phyloP scores from a whole-genome alignment of 1,284 basidiomycete species.

The Cryptococcus sp. region DNA sequence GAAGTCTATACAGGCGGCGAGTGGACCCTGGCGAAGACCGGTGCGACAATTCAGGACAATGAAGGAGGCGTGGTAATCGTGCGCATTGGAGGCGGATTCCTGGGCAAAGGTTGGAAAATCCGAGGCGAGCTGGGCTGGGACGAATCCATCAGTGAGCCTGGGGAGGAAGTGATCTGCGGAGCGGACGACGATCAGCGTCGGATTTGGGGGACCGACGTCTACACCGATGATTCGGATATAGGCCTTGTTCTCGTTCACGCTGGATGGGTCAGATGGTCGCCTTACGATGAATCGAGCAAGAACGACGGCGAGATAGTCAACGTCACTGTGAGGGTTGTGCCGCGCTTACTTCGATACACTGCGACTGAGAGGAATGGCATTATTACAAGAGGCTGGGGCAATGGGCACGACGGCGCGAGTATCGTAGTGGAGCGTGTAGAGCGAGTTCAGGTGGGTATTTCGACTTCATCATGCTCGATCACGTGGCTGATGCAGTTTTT shows the following conservation, averaged over 20 bases:
- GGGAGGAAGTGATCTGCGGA: constrained; percentile 21
- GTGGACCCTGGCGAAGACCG: constrained; percentile 33
- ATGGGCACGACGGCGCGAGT: constrained; percentile 60
- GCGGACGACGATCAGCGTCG: constrained; percentile 36
- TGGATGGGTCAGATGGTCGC: constrained; percentile 56
- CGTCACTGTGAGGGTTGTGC: constrained; percentile 57
- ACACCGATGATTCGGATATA: constrained; percentile 63
- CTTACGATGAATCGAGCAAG: constrained; percentile 8
- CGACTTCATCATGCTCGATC: not conserved
- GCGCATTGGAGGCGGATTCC: constrained; percentile 37
- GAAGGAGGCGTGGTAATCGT: constrained; percentile 39
- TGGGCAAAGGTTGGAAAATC: constrained; percentile 43
- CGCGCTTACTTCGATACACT: constrained; percentile 57
- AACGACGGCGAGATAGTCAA: constrained; percentile 46
- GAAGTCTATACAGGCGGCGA: constrained; percentile 34
- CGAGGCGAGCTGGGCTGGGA: constrained; percentile 50
- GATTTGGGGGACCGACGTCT: constrained; percentile 62
- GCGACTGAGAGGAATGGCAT: constrained; percentile 57
- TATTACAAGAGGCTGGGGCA: constrained; percentile 58
- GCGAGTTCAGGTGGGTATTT: constrained; percentile 51
- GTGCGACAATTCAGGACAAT: constrained; percentile 10
- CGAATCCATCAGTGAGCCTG: constrained; percentile 23
- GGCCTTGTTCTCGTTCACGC: constrained; percentile 58
- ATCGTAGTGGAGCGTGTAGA: constrained; percentile 57
- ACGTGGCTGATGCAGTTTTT: not conserved